Conservation (phyloP, 257 asterid species). For the Solanum neorickii region DNA sequence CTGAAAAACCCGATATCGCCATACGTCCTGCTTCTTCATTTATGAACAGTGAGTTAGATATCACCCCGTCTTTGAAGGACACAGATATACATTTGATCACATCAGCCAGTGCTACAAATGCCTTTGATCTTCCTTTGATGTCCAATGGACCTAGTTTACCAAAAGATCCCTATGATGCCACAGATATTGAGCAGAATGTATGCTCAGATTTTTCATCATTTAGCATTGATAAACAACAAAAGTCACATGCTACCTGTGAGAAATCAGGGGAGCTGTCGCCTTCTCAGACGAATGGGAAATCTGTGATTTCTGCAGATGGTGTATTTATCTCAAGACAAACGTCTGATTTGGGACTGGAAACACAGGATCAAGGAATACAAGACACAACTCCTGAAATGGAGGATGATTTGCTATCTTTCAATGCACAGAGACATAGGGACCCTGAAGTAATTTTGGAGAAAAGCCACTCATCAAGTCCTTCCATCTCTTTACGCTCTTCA, state of each 20-base stretch:
- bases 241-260: conserved; percentile 24
- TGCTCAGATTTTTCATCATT: conserved; percentile 40
- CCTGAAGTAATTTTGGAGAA: conserved; percentile 35
- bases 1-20: conserved; percentile 19
- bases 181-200: conserved; percentile 19
- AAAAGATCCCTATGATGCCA: conserved; percentile 16
- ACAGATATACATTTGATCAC: conserved; percentile 3
- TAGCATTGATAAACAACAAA: conserved; percentile 38
- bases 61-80: conserved; percentile 21
- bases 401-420: conserved; percentile 49
- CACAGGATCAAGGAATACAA: conserved; percentile 11
- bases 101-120: conserved; percentile 13
- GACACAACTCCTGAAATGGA: conserved; percentile 27
- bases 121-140: conserved; percentile 17
- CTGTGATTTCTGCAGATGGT: conserved; percentile 14
- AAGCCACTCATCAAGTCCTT: conserved; percentile 19
- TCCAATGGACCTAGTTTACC: conserved; percentile 27
- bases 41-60: conserved; percentile 22
- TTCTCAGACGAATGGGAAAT: conserved; percentile 14
- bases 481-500: conserved; percentile 21
- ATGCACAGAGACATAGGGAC: conserved; percentile 52
- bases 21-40: conserved; percentile 10
- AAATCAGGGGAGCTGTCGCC: conserved; percentile 25
- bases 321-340: conserved; percentile 2
- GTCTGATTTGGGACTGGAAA: conserved; percentile 22